Evolutionary conservation across 768 basidiomycete species (phyloP).

Genomic region (Hemileccinum impolitum): DNA sequence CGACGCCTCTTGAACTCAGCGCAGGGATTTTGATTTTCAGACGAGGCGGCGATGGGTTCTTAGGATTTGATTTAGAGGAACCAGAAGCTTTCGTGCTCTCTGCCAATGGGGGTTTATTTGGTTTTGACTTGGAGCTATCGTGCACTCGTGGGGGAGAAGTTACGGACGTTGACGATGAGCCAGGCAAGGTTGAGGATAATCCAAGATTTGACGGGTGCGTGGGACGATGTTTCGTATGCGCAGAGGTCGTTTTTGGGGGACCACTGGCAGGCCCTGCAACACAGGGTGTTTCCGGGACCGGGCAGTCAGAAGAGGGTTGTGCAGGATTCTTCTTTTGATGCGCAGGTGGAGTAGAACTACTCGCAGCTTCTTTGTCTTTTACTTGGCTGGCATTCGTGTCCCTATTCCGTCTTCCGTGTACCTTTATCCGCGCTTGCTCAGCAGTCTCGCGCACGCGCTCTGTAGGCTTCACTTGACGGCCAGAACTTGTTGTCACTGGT

Average conservation of each 20-base stretch:
- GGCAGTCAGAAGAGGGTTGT: neutral
- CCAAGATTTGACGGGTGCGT: slow-evolving; percentile 14
- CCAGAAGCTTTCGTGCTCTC: neutral
- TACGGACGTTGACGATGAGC: neutral
- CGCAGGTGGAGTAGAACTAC: neutral
- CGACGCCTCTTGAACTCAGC: neutral
- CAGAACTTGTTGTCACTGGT: slow-evolving; percentile 20
- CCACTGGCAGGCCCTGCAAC: neutral
- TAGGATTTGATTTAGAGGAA: neutral
- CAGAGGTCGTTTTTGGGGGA: neutral
- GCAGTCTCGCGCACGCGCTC: slow-evolving; percentile 16
- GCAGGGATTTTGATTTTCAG: slow-evolving; percentile 6
- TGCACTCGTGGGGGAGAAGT: neutral
- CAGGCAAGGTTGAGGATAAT: slow-evolving; percentile 1
- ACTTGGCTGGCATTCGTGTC: neutral
- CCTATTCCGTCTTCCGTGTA: neutral
- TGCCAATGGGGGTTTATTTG: neutral
- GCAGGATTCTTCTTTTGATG: neutral
- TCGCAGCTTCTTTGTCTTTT: neutral
- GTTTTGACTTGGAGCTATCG: neutral
- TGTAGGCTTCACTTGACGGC: slow-evolving; percentile 22
- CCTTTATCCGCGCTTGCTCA: neutral
- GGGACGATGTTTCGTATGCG: slow-evolving; percentile 1
- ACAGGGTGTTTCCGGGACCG: neutral
- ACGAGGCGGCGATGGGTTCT: neutral